Evolutionary conservation across 1,284 basidiomycete genomes (phyloP), one percentile per base, ranked within the genome.

Genomic region (Caloboletus firmus): DNA sequence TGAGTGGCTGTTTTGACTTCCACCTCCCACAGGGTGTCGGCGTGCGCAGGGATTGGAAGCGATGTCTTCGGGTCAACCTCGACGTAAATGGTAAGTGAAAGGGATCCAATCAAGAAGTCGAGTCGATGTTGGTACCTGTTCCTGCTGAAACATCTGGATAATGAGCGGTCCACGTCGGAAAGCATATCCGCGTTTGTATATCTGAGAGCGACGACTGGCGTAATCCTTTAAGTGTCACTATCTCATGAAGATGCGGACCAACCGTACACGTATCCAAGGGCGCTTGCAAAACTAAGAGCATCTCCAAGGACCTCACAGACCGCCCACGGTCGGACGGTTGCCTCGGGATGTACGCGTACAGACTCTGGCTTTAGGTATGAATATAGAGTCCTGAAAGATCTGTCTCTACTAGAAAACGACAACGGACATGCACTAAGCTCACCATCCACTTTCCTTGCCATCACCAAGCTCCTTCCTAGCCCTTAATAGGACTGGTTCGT

Each of bases 71-170:
- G 76, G 62, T 90, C 86, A 32, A 86, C 79, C 87, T 87, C 54
- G 30, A 51, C 11, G 36, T 31, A 39, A 51, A 55, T 24, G 26
- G 56, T 60, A 30, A 49, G 53, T 28, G 31, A 47, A 49, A 52
- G 20, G 28, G 18, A 43, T 20, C 39, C 31, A 24, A 5, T 34
- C 43, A 44, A 24, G 6, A 11, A 54, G 30, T 46, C 41, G 26
- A 45, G 24, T 66, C 37, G n/a, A 49, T 15, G 20, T n/a, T 7
- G 64, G 55, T 67, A 84, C 87, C 70, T 87, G 83, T 70, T 91
- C 89, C 68, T 90, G 87, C 67, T 91, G 88, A 67, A 87, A 89
- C 84, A 91, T 89, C 59, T 87, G 81, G 51, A 91, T 87, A 15
- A 87, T 74, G 20, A 91, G 73, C 11, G 75, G 66, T 1, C 88